Evolutionary conservation across 495 filamentous ascomycete genomes (phyloP).

Genomic region (Astrothelium macrocarpum): DNA sequence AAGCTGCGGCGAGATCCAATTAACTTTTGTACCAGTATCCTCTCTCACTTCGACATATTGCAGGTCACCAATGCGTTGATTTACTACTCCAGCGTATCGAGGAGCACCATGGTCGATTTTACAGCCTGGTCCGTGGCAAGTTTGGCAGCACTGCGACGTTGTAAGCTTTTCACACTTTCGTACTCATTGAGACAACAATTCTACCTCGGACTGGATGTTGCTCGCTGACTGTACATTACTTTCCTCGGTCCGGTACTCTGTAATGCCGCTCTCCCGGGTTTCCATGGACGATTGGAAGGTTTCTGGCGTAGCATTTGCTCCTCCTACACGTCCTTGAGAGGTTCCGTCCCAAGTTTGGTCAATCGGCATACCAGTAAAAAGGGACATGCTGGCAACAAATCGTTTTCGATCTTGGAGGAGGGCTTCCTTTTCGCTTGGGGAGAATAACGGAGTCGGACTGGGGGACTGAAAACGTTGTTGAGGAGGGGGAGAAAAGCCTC

Average conservation of each 20-base stretch:
- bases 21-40: not conserved
- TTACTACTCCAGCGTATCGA: not conserved
- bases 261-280: not conserved
- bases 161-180: not conserved
- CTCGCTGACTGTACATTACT: not conserved
- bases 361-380: not conserved
- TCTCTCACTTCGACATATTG: not conserved
- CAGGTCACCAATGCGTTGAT: not conserved
- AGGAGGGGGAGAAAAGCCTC: not conserved
- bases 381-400: not conserved
- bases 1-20: not conserved
- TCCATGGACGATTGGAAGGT: not conserved
- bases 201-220: not conserved
- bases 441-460: not conserved
- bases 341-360: not conserved
- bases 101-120: not conserved
- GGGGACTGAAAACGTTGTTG: not conserved
- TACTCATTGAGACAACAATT: not conserved
- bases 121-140: not conserved
- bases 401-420: conserved; percentile 1
- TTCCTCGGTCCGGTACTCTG: not conserved
- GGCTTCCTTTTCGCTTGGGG: not conserved
- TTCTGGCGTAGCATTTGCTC: not conserved
- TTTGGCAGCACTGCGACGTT: not conserved
- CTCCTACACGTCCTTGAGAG: not conserved